These are phyloP conservation scores for Pleurotus citrinopileatus DNA, from an alignment of 768 basidiomycete species.

Conservation along the genomic window DNA sequence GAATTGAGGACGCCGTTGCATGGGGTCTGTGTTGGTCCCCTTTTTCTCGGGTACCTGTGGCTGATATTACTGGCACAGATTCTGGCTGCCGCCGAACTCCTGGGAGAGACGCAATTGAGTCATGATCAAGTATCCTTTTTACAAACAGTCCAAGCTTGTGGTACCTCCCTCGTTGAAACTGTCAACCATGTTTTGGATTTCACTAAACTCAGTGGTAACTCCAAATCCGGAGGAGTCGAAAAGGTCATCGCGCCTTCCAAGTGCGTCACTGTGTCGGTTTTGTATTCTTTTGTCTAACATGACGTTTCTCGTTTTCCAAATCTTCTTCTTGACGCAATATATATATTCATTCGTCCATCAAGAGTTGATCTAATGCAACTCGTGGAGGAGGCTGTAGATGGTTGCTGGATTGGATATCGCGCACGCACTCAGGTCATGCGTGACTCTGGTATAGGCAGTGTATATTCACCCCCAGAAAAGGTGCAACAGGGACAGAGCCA, in stretches of 20 bases:
- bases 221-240: constrained; percentile 74
- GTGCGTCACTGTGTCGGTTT: constrained; percentile 35
- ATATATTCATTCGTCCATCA: constrained; percentile 1
- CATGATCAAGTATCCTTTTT: constrained; percentile 83
- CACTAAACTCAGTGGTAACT: constrained; percentile 88
- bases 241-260: constrained; percentile 67
- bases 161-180: constrained; percentile 93
- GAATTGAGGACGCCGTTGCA: constrained; percentile 90
- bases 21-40: constrained; percentile 49
- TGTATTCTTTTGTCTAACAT: neutral
- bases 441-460: constrained; percentile 84
- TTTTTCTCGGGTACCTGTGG: neutral
- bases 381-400: constrained; percentile 87
- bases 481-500: constrained; percentile 39
- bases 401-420: constrained; percentile 90
- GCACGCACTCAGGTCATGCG: constrained; percentile 69
- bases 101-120: constrained; percentile 79
- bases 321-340: constrained; percentile 9
- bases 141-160: constrained; percentile 92
- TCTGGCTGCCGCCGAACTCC: constrained; percentile 87
- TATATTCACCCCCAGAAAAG: constrained; percentile 82
- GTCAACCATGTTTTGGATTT: constrained; percentile 97
- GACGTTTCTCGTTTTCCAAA: neutral
- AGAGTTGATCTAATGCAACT: constrained; percentile 78
- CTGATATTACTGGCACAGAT: constrained; percentile 46